Evolutionary conservation across 2,329 filamentous ascomycete species (phyloP), one percentile per base, ranked within the genome.

Genomic region (Penicillium sp.): DNA sequence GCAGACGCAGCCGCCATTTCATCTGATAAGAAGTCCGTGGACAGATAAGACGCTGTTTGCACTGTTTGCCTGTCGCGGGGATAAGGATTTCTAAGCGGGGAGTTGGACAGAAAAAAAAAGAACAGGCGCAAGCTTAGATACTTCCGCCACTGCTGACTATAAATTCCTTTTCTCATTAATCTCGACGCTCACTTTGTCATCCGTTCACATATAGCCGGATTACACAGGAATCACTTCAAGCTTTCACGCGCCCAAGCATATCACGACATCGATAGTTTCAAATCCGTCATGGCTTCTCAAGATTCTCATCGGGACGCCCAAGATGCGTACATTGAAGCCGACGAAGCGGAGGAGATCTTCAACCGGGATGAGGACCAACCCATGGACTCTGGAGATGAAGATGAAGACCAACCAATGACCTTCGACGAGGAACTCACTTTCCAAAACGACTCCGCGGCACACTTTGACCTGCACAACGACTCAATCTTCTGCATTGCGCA

Each of bases 401-500:
- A 76, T 39, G 78, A 71, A 27, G 77, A 79, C 45, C 72, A 75
- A 33, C 73, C 75, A 27, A 79, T 84, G 58, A 54, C 45, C 37
- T 61, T 57, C 43, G 65, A 69, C 47, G 69, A 76, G 44, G 74
- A 85, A 67, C 82, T 96, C 37, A 73, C 81, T 37, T 77, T 97
- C 5, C 82, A 93, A 54, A 98, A 97, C 76, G 91, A 98, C 76
- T 94, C 89, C 56, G 77, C 85, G 57, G 91, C 89, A 51, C 91
- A 95, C 75, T 96, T 97, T 65, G 93, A 97, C 74, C 71, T 73
- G 33, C 89, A 96, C 74, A 86, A 83, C 59, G 90, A 96, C 77
- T 90, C 86, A 51, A 86, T 98, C 63, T 98, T 96, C 75, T 83
- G 88, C 71, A 93, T 98, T 66, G 89, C 91, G 13, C 89, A 95